Evolutionary conservation across 169 alveolate genomes (phyloP).

Genomic region (Plasmodium fragile): DNA sequence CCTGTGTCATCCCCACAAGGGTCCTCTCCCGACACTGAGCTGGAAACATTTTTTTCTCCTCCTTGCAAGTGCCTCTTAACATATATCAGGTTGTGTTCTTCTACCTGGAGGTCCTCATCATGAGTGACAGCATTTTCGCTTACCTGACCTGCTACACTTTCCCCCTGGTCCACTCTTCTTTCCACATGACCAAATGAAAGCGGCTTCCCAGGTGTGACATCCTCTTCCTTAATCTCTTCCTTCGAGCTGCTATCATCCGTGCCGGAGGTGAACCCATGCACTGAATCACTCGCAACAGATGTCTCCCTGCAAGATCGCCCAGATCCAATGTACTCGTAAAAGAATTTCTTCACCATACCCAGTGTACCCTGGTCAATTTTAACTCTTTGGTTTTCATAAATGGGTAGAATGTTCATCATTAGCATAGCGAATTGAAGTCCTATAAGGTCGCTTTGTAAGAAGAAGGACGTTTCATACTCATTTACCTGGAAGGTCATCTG

Average conservation of each 20-base stretch:
- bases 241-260: neutral
- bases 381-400: slow-evolving; percentile 27
- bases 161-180: neutral
- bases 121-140: too few relatives aligned
- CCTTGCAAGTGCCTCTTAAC: neutral
- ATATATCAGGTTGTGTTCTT: neutral
- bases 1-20: neutral
- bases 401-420: slow-evolving; percentile 68
- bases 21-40: neutral
- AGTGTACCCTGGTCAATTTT: neutral
- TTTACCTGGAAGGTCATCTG: slow-evolving; percentile 40
- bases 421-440: slow-evolving; percentile 57
- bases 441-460: slow-evolving; percentile 60
- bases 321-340: neutral
- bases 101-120: neutral
- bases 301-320: neutral
- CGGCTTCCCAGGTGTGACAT: neutral
- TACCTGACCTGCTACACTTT: too few relatives aligned
- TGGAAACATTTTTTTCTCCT: neutral
- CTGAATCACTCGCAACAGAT: neutral
- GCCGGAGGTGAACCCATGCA: neutral
- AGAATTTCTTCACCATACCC: neutral
- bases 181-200: neutral
- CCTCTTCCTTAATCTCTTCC: neutral
- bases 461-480: slow-evolving; percentile 31